Base-by-base conservation (phyloP, 1,284 basidiomycete genomes). In the Hymenochaete sp. region DNA sequence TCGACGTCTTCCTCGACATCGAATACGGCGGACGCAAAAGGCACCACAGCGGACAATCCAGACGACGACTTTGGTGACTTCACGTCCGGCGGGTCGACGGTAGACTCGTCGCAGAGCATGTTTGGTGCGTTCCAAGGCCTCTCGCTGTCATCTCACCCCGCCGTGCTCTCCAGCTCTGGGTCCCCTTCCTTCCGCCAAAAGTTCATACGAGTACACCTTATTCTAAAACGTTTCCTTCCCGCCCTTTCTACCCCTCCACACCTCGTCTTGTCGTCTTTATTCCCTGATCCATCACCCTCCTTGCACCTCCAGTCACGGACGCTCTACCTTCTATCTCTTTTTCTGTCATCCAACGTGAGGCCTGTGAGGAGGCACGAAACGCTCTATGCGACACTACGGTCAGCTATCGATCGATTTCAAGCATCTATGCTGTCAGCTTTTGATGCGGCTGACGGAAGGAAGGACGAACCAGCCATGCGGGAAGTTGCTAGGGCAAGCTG, bases 31-130 rank as follows among this genome's bases (percentile, higher is more conserved):
- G n/a, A n/a, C n/a, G n/a, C n/a, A n/a, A n/a, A n/a, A n/a, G 39
- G 29, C 56, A 56, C 13, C 13, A 16, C 24, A 16, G 33, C 14
- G 50, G 14, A 39, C 38, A 26, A 4, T 33, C 19, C 42, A 10
- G 78, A 90, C 47, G 89, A 95, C 53, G 93, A 93, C 29, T 98
- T 97, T 67, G 93, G 92, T 1, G 92, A 95, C 59, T 95, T 87
- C 57, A 67, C 79, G 0, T 67, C 72, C 0, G 75, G 65, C 6
- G 10, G 36, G n/a, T 14, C 19, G 11, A 37, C 47, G 5, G 22
- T 19, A 8, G 59, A 62, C 27, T 59, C 67, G 1, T 59, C 64
- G 1, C 54, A 62, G 5, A 71, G 70, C 25, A 71, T 75, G 49
- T 68, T 78, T 58, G 75, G 74, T 13, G 70, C 78, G 52, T 77